A percentile compares a stretch with the other conserved stretches of the same genome.
These are phyloP conservation scores for Picochlorum sp. DNA, from an alignment of 139 green algal species.

Conservation along the genomic window DNA sequence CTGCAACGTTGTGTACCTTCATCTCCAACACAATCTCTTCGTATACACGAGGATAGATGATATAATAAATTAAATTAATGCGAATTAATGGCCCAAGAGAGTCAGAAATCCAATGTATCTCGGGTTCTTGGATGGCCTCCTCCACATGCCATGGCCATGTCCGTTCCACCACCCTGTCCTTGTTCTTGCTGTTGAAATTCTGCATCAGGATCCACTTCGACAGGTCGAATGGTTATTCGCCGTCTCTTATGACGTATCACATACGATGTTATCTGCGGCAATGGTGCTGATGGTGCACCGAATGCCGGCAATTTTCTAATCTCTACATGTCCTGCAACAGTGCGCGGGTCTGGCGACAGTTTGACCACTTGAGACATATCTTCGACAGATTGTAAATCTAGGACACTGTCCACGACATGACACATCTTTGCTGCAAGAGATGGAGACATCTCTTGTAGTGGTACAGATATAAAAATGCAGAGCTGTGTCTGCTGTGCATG, in stretches of 20 bases:
- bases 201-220: slow-evolving; percentile 57
- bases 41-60: too few species aligned
- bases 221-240: slow-evolving; percentile 40
- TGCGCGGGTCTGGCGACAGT: slow-evolving; percentile 45
- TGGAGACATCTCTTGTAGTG: slow-evolving; percentile 14
- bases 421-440: slow-evolving; percentile 27
- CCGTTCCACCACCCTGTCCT: background rate
- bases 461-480: slow-evolving; percentile 28
- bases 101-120: too few species aligned
- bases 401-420: slow-evolving; percentile 52
- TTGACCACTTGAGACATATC: slow-evolving; percentile 48
- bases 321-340: slow-evolving; percentile 42
- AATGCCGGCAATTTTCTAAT: slow-evolving; percentile 43
- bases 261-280: slow-evolving; percentile 36
- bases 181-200: slow-evolving; percentile 16
- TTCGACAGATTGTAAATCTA: slow-evolving; percentile 44
- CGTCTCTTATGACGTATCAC: slow-evolving; percentile 51
- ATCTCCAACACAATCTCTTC: too few species aligned
- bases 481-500: slow-evolving; percentile 12
- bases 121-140: background rate
- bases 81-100: too few species aligned
- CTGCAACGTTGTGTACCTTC: too few species aligned
- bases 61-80: too few species aligned
- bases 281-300: slow-evolving; percentile 31
- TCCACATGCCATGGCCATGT: background rate